Conservation (phyloP, 345 rosid species). For the Erucastrum elatum region DNA sequence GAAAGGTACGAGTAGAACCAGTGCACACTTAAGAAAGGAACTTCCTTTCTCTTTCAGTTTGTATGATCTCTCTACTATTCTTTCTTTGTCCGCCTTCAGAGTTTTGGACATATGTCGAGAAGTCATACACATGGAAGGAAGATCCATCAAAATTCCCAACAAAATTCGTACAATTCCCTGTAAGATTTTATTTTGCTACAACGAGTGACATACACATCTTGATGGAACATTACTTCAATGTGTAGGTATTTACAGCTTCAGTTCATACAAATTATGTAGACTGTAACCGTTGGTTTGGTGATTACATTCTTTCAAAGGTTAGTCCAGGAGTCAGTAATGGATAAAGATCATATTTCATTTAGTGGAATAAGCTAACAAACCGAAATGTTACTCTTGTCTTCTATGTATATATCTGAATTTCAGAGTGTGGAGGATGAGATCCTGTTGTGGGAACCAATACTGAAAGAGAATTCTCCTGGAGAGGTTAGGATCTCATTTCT, state of each 20-base stretch:
- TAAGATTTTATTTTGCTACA: conserved; percentile 59
- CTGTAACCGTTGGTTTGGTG: conserved; percentile 97
- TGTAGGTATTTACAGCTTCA: conserved; percentile 92
- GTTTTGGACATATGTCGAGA: conserved; percentile 94
- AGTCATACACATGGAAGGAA: conserved; percentile 95
- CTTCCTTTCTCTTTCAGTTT: conserved; percentile 1
- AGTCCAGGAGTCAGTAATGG: conserved; percentile 7
- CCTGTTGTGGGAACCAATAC: conserved; percentile 91
- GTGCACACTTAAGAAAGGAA: conserved; percentile 4
- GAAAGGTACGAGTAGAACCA: conserved; percentile 62
- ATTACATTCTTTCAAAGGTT: conserved; percentile 90
- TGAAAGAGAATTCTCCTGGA: conserved; percentile 96
- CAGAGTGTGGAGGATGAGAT: conserved; percentile 82
- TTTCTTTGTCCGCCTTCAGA: conserved; percentile 48
- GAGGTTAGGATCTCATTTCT: conserved; percentile 57
- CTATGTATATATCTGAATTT: conserved; percentile 1
- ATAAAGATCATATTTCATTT: too few species aligned
- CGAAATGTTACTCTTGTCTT: conserved; percentile 5
- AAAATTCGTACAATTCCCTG: conserved; percentile 94
- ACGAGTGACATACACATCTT: conserved; percentile 36
- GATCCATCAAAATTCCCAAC: conserved; percentile 93
- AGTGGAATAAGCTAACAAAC: conserved; percentile 1
- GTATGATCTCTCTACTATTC: neutral
- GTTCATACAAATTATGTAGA: conserved; percentile 95
- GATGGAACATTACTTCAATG: conserved; percentile 8